Conservation (phyloP, 2,329 filamentous ascomycete species). For the Orbilia javanica region DNA sequence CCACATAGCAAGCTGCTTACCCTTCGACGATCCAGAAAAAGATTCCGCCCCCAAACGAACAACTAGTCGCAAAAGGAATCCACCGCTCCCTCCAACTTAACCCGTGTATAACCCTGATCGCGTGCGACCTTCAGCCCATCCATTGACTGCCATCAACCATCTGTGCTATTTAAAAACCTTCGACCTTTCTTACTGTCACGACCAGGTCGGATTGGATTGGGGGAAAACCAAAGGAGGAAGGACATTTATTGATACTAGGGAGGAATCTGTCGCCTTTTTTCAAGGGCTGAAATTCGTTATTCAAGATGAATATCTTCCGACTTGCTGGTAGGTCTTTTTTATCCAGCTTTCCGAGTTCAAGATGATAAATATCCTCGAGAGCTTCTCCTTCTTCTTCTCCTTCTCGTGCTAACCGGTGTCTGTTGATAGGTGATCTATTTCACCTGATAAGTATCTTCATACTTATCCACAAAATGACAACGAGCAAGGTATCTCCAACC, state of each 20-base stretch:
- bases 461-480: slow-evolving; percentile 93
- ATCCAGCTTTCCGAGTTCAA: not conserved
- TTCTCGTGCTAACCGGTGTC: not conserved
- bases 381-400: not conserved
- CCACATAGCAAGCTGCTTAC: not conserved
- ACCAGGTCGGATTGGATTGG: not conserved
- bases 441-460: slow-evolving; percentile 95
- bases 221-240: slow-evolving; percentile 9
- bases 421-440: slow-evolving; percentile 86
- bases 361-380: not conserved
- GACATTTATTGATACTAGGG: not conserved
- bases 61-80: not conserved
- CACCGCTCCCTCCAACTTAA: not conserved
- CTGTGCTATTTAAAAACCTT: not conserved
- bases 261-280: slow-evolving; percentile 2
- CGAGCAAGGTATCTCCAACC: slow-evolving; percentile 61
- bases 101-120: not conserved
- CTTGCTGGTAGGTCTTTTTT: slow-evolving; percentile 57
- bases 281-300: slow-evolving; percentile 17
- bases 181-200: not conserved
- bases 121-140: not conserved
- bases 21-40: not conserved
- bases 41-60: not conserved
- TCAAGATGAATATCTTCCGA: slow-evolving; percentile 62
- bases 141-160: not conserved